Evolutionary conservation across 129 eudicot species (phyloP), one percentile per base, ranked within the genome.

Genomic region (Arctium minus): DNA sequence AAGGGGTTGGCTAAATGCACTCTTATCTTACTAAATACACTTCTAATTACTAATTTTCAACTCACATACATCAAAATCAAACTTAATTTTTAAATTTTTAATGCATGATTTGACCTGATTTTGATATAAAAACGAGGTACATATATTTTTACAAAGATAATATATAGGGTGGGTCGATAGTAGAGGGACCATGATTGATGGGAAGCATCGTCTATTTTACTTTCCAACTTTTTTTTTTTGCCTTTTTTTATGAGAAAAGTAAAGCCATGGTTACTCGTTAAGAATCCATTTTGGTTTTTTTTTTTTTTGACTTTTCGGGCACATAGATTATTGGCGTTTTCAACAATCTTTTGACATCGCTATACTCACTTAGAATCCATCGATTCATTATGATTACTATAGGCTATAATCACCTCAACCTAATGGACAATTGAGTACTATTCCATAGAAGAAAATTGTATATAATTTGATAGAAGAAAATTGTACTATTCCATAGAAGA

Each of bases 281-380:
- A 71, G 83, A 80, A 80, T 80, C 70, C 3, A 67, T 40, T 79
- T 80, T 70, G 53, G 12, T n/a, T 35, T n/a, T 17, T 77, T n/a
- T 33, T 22, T 22, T 22, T 22, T 22, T 1, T 9, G 35, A 7
- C 2, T 3, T 76, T 46, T 70, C 22, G 6, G 53, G 53, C 83
- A 80, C 83, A 80, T 70, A 0, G 77, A 70, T 11, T 9, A 4
- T 71, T 80, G 33, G 48, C 70, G 38, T 48, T 80, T 46, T 70
- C 71, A 70, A 33, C 71, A 71, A 79, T 79, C 82, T 42, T 40
- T 70, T 70, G 70, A 1, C 46, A 15, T 18, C 22, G 22, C 7
- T 53, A 72, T 5, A 15, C n/a, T 64, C 44, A 0, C 35, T 69
- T 44, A 70, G n/a, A 70, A 53, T 53, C 50, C 36, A 46, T 46